Conservation (phyloP, 495 filamentous ascomycete genomes). For the Hypoxylon perforatum region DNA sequence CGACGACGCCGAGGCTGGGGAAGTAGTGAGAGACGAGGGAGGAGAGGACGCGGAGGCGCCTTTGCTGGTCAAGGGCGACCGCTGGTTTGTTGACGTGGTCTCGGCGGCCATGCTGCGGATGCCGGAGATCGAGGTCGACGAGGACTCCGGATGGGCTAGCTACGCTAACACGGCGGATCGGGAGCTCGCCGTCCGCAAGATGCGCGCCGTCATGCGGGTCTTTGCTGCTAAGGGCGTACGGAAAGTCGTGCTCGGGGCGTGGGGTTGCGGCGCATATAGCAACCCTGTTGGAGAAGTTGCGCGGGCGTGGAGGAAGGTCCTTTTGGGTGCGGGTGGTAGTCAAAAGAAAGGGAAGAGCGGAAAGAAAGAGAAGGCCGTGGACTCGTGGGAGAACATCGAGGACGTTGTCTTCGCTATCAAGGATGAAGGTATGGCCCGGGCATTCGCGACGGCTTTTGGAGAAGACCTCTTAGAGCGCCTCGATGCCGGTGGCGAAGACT, state of each 20-base stretch:
- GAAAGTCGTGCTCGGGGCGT: slow-evolving; percentile 70
- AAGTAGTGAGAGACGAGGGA: slow-evolving; percentile 8
- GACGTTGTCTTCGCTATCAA: slow-evolving; percentile 62
- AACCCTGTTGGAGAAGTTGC: slow-evolving; percentile 74
- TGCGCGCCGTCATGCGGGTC: slow-evolving; percentile 68
- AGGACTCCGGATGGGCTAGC: slow-evolving; percentile 26
- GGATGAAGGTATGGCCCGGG: slow-evolving; percentile 43
- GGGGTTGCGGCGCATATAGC: slow-evolving; percentile 74
- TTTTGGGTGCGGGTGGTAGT: slow-evolving; percentile 51
- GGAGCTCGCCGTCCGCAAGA: slow-evolving; percentile 66
- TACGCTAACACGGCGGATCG: slow-evolving; percentile 56
- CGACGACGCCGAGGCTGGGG: slow-evolving; percentile 15
- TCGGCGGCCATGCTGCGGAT: slow-evolving; percentile 65
- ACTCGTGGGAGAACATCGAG: slow-evolving; percentile 53
- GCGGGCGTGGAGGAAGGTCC: slow-evolving; percentile 67
- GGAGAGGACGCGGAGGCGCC: slow-evolving; percentile 50
- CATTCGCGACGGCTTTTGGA: slow-evolving; percentile 59
- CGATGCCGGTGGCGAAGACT: slow-evolving; percentile 4
- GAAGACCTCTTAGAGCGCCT: slow-evolving; percentile 46
- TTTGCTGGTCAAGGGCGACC: slow-evolving; percentile 46
- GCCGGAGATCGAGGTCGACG: slow-evolving; percentile 53
- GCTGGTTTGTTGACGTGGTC: slow-evolving; percentile 66
- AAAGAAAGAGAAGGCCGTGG: neutral
- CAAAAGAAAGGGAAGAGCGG: slow-evolving; percentile 25
- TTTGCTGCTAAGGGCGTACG: slow-evolving; percentile 61